Evolutionary conservation across 495 filamentous ascomycete species (phyloP).

Genomic region (Penicillium lividum): DNA sequence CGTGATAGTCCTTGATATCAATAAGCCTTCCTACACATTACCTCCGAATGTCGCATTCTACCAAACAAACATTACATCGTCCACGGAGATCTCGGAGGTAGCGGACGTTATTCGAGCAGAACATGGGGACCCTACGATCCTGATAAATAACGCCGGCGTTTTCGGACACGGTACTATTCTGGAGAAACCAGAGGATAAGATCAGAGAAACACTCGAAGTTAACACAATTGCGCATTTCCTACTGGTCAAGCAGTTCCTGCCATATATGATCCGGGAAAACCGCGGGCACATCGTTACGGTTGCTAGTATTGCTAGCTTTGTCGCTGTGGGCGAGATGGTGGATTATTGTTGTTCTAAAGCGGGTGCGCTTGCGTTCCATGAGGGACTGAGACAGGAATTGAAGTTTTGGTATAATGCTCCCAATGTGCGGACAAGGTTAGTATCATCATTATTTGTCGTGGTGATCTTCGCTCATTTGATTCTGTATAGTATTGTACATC

Average conservation of each 20-base stretch:
- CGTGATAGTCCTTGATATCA: slow-evolving; percentile 4
- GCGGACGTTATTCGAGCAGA: neutral
- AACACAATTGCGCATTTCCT: slow-evolving; percentile 52
- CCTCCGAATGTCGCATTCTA: neutral
- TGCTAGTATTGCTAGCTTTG: slow-evolving; percentile 52
- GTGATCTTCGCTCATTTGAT: no score
- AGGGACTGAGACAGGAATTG: slow-evolving; percentile 32
- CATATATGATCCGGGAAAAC: slow-evolving; percentile 51
- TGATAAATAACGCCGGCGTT: slow-evolving; percentile 9
- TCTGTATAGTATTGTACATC: slow-evolving; percentile 23
- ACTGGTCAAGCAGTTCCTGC: slow-evolving; percentile 51
- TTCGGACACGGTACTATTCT: slow-evolving; percentile 1
- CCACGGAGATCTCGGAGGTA: neutral
- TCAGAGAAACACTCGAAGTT: slow-evolving; percentile 21
- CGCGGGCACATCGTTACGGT: slow-evolving; percentile 54
- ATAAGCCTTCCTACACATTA: neutral
- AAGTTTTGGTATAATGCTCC: slow-evolving; percentile 26
- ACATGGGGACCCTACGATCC: neutral
- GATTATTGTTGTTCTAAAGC: slow-evolving; percentile 61
- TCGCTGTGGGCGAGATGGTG: slow-evolving; percentile 47
- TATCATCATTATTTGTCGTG: neutral
- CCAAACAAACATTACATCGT: slow-evolving; percentile 1
- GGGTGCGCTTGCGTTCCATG: slow-evolving; percentile 52
- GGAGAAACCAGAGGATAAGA: slow-evolving; percentile 2
- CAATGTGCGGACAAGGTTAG: slow-evolving; percentile 28